These are phyloP conservation scores for Cercospora berteroae DNA, from an alignment of 2,329 filamentous ascomycete genomes.

Conservation along the genomic window DNA sequence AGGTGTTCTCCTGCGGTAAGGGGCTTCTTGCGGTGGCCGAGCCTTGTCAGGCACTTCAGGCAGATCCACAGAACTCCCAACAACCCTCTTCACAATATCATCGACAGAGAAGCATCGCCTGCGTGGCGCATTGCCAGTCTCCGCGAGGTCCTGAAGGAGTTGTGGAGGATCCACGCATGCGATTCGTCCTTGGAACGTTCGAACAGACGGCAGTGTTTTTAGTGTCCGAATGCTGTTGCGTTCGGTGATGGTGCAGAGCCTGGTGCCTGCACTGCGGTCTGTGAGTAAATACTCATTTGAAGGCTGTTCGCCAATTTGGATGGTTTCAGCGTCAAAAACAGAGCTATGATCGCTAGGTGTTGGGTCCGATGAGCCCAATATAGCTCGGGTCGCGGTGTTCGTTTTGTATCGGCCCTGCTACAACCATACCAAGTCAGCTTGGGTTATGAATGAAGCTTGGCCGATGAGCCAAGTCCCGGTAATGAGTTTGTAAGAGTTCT, in stretches of 20 bases:
- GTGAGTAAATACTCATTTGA: not conserved
- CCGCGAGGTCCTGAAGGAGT: not conserved
- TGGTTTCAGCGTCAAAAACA: slow-evolving; percentile 25
- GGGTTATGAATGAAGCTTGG: not conserved
- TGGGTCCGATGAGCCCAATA: slow-evolving; percentile 23
- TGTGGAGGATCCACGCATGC: not conserved
- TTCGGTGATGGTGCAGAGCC: slow-evolving; percentile 47
- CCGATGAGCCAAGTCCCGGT: not conserved
- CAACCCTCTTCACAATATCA: slow-evolving; percentile 1
- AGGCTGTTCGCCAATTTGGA: not conserved
- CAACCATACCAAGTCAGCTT: not conserved
- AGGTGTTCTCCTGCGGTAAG: slow-evolving; percentile 30
- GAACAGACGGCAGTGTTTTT: slow-evolving; percentile 35
- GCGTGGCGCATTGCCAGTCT: not conserved
- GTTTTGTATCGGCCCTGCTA: not conserved
- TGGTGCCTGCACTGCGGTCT: slow-evolving; percentile 37
- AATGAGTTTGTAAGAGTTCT: not conserved
- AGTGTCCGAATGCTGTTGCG: slow-evolving; percentile 44
- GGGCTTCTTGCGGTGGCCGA: slow-evolving; percentile 28
- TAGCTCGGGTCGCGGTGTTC: not conserved
- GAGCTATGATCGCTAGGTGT: slow-evolving; percentile 29
- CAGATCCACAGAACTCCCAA: slow-evolving; percentile 5
- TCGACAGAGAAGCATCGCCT: slow-evolving; percentile 29
- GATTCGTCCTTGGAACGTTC: slow-evolving; percentile 24
- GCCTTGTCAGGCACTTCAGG: slow-evolving; percentile 8